phyloP scores from a whole-genome alignment of 2,329 filamentous ascomycete genomes.

The Aureobasidium vineae region DNA sequence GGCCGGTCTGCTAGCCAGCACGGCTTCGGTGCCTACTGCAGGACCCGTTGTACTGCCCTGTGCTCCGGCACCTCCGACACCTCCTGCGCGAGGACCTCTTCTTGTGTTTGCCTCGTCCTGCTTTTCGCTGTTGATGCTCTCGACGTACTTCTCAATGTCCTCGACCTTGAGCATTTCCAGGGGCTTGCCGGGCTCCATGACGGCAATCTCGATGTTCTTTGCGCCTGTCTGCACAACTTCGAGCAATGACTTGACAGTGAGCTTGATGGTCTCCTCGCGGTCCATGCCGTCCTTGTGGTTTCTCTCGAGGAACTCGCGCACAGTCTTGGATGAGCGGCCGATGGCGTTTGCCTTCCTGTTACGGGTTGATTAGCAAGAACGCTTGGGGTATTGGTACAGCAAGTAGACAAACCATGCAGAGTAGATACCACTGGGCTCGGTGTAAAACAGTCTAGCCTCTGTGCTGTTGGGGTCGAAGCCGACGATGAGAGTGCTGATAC shows the following conservation, averaged over 20 bases:
- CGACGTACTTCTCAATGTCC: slow-evolving; percentile 95
- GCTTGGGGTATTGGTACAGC: background rate
- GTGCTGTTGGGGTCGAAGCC: slow-evolving; percentile 96
- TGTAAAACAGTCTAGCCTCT: slow-evolving; percentile 90
- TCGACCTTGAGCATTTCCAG: slow-evolving; percentile 94
- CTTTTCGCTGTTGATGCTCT: slow-evolving; percentile 99
- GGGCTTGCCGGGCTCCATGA: slow-evolving; percentile 89
- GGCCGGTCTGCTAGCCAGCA: slow-evolving; percentile 39
- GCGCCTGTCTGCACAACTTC: slow-evolving; percentile 98
- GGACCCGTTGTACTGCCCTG: slow-evolving; percentile 26
- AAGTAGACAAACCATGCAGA: slow-evolving; percentile 76
- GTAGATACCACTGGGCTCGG: slow-evolving; percentile 99
- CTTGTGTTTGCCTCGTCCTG: slow-evolving; percentile 98
- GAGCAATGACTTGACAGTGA: slow-evolving; percentile 96
- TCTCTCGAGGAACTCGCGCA: slow-evolving; percentile 96
- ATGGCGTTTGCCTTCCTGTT: slow-evolving; percentile 98
- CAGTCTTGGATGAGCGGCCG: slow-evolving; percentile 96
- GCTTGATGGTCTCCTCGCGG: slow-evolving; percentile 88
- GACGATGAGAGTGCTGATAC: slow-evolving; percentile 95
- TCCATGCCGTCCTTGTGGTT: slow-evolving; percentile 99
- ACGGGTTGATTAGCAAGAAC: slow-evolving; percentile 1
- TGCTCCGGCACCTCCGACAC: slow-evolving; percentile 33
- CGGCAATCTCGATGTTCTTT: slow-evolving; percentile 99
- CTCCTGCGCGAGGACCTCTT: slow-evolving; percentile 63
- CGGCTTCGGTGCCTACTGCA: slow-evolving; percentile 37